These are phyloP conservation scores for Neostapfia colusana DNA, from an alignment of 176 grass and related monocot species.

Conservation along the genomic window DNA sequence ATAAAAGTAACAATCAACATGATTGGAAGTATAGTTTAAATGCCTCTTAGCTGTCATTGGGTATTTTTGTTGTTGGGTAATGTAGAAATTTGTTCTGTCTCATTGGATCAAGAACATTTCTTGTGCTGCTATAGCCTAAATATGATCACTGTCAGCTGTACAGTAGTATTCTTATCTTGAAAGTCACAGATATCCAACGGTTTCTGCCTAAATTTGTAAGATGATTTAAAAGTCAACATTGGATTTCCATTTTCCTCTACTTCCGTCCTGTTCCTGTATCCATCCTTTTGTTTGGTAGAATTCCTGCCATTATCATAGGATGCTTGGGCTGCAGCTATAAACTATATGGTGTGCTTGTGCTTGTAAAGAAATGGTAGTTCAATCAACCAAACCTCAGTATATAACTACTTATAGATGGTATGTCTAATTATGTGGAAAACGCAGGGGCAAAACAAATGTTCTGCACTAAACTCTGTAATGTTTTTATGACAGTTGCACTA, in stretches of 20 bases:
- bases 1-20: too few relatives aligned
- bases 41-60: not conserved
- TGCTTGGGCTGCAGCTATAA: not conserved
- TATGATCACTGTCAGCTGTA: not conserved
- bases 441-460: not conserved
- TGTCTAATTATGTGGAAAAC: slow-evolving; percentile 18
- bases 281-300: not conserved
- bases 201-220: slow-evolving; percentile 15
- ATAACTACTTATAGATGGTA: not conserved
- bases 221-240: not conserved
- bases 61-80: not conserved
- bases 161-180: slow-evolving; percentile 16
- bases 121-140: not conserved
- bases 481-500: not conserved
- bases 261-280: not conserved
- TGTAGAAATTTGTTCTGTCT: not conserved
- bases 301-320: not conserved
- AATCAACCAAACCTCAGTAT: not conserved
- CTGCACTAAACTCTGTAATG: not conserved
- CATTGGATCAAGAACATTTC: not conserved
- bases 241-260: not conserved
- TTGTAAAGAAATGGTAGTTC: not conserved
- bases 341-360: not conserved
- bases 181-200: not conserved
- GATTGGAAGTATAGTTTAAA: slow-evolving; percentile 6